A percentile compares a stretch with the other conserved stretches of the same genome.
These are phyloP conservation scores for Cordia subcordata DNA, from an alignment of 257 asterid species.

Conservation along the genomic window DNA sequence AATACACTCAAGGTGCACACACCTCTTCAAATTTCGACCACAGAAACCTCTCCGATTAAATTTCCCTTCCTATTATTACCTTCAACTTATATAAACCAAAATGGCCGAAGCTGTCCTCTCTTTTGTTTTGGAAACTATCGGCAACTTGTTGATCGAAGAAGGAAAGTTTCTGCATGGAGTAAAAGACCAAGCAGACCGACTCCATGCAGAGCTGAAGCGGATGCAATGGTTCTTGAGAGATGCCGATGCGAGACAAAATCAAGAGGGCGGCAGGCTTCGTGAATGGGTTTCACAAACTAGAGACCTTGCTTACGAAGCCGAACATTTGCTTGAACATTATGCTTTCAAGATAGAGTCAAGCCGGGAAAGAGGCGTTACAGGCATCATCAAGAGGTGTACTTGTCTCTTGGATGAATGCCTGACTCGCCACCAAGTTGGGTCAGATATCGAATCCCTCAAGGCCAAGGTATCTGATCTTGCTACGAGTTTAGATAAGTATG, in stretches of 20 bases:
- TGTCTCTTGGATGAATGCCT: not conserved
- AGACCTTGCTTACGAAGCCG: constrained; percentile 9
- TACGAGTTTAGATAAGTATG: not conserved
- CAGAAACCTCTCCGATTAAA: no score
- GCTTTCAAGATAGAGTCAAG: constrained; percentile 1
- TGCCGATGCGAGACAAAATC: not conserved
- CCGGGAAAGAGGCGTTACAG: not conserved
- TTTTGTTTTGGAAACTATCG: not conserved
- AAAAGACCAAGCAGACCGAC: constrained; percentile 4
- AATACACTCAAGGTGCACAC: no score
- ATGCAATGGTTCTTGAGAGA: constrained; percentile 1
- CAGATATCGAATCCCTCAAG: not conserved
- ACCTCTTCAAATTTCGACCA: no score
- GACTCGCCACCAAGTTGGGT: not conserved
- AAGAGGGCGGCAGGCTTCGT: not conserved
- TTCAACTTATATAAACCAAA: not conserved
- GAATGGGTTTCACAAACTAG: not conserved
- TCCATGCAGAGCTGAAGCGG: not conserved
- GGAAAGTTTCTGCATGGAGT: constrained; percentile 1
- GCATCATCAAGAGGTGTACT: not conserved
- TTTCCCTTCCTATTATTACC: no score
- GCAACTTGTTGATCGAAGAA: constrained; percentile 3
- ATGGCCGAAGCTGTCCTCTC: not conserved
- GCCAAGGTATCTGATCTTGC: not conserved
- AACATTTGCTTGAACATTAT: not conserved